Evolutionary conservation across 768 basidiomycete species (phyloP).

Genomic region (Calocybe cyanea): DNA sequence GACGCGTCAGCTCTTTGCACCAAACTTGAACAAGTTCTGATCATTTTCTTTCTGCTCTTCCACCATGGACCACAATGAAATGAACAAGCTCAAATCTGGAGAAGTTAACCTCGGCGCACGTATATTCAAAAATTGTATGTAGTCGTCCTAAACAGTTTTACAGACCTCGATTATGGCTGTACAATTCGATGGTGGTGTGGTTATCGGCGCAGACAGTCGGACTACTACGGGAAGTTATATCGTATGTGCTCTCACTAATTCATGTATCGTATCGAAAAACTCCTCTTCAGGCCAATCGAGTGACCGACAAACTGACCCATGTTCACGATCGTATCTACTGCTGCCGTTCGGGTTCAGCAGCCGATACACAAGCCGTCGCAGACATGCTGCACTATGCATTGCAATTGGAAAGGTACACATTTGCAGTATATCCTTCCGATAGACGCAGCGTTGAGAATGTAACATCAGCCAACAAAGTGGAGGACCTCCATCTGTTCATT

Average conservation of each 20-base stretch:
- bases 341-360: constrained; percentile 96
- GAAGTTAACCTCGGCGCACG: constrained; percentile 96
- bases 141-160: constrained; percentile 1
- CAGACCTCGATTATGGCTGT: constrained; percentile 99
- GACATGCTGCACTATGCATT: constrained; percentile 84
- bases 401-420: constrained; percentile 66
- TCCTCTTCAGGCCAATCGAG: constrained; percentile 79
- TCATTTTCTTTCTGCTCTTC: constrained; percentile 17
- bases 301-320: constrained; percentile 96
- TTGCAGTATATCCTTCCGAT: not conserved
- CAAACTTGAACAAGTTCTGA: constrained; percentile 16
- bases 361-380: constrained; percentile 96
- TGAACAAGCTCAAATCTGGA: constrained; percentile 84
- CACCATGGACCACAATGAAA: constrained; percentile 69
- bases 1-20: constrained; percentile 22
- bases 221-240: constrained; percentile 98
- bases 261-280: not conserved
- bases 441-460: not conserved
- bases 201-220: constrained; percentile 95
- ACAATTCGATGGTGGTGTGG: constrained; percentile 91
- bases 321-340: constrained; percentile 99
- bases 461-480: constrained; percentile 51
- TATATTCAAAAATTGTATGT: constrained; percentile 15
- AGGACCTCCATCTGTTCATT: constrained; percentile 70
- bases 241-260: constrained; percentile 40